These are phyloP conservation scores for Kwoniella pini DNA, from an alignment of 768 basidiomycete species.

Conservation along the genomic window DNA sequence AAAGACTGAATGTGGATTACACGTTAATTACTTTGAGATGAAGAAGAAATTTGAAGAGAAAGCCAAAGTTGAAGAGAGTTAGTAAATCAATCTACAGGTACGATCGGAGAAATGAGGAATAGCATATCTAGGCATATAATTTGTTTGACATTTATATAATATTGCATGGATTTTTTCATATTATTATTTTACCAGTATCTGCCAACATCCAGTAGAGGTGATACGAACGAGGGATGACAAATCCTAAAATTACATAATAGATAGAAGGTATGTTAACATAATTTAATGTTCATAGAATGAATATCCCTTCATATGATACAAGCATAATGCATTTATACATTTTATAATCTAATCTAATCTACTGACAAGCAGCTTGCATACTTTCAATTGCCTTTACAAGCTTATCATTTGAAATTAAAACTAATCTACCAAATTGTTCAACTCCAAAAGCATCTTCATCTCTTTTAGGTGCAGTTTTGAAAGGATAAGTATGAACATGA, in stretches of 20 bases:
- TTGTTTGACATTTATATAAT: too few species aligned
- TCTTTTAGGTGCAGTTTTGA: slow-evolving; percentile 62
- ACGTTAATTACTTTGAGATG: slow-evolving; percentile 79
- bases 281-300: too few species aligned
- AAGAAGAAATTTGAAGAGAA: slow-evolving; percentile 53
- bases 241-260: too few species aligned
- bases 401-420: slow-evolving; percentile 57
- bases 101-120: too few species aligned
- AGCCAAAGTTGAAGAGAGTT: neutral
- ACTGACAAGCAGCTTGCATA: slow-evolving; percentile 39
- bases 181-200: too few species aligned
- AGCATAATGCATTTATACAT: too few species aligned
- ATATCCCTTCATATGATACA: too few species aligned
- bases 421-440: slow-evolving; percentile 67
- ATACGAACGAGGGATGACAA: too few species aligned
- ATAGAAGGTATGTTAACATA: too few species aligned
- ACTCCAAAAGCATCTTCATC: slow-evolving; percentile 71
- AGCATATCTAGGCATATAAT: too few species aligned
- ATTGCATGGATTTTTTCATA: too few species aligned
- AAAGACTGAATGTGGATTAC: slow-evolving; percentile 95
- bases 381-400: slow-evolving; percentile 27
- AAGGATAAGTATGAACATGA: slow-evolving; percentile 61
- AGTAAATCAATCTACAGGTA: neutral
- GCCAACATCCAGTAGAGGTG: too few species aligned
- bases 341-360: neutral